A percentile compares a stretch with the other conserved stretches of the same genome.
phyloP scores from a whole-genome alignment of 495 filamentous ascomycete species.

The Aspergillus ostianus region DNA sequence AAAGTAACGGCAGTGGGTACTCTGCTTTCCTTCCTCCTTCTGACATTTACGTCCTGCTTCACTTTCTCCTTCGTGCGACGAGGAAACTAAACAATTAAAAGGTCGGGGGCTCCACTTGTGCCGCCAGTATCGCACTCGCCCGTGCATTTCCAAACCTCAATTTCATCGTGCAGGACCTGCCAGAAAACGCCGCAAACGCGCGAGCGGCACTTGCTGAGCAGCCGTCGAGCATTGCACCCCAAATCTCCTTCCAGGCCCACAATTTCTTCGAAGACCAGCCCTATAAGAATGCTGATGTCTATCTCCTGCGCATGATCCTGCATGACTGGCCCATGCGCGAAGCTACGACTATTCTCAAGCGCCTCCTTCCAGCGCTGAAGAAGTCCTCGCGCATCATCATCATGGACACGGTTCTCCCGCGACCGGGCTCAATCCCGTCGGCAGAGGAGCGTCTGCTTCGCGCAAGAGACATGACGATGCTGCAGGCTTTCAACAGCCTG shows the following conservation, averaged over 20 bases:
- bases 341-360: conserved; percentile 39
- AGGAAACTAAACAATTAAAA: too few species aligned
- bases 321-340: conserved; percentile 52
- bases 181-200: neutral
- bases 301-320: conserved; percentile 53
- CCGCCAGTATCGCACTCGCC: conserved; percentile 28
- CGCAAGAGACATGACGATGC: conserved; percentile 37
- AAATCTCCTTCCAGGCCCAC: conserved; percentile 45
- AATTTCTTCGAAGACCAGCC: conserved; percentile 51
- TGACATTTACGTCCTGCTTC: too few species aligned
- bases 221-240: conserved; percentile 31
- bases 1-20: too few species aligned
- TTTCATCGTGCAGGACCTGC: conserved; percentile 29
- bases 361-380: conserved; percentile 42
- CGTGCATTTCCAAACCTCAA: conserved; percentile 26
- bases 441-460: conserved; percentile 31
- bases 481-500: conserved; percentile 36
- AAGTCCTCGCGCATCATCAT: conserved; percentile 25
- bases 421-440: conserved; percentile 27
- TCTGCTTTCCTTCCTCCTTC: too few species aligned
- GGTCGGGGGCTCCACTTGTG: conserved; percentile 34
- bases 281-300: conserved; percentile 48
- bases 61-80: too few species aligned
- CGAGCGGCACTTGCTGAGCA: neutral
- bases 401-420: conserved; percentile 41